Conservation (phyloP, 75 land plant species). For the Sequoia sempervirens region DNA sequence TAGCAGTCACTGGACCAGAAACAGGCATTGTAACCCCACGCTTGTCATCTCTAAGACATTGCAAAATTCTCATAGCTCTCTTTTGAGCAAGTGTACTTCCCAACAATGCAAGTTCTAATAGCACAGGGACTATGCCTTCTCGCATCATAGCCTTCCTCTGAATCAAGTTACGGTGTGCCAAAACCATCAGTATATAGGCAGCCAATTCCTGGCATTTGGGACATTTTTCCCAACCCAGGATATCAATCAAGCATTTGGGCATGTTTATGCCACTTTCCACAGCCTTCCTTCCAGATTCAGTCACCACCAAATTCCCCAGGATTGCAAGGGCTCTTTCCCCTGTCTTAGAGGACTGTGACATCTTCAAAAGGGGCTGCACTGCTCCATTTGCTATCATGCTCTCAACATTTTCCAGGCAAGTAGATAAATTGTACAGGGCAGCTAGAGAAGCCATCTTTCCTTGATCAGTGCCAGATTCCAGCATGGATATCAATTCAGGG, state of each 20-base stretch:
- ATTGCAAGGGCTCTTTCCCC: conserved; percentile 55
- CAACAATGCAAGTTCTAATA: conserved; percentile 64
- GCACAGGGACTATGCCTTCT: conserved; percentile 57
- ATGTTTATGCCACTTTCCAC: conserved; percentile 30
- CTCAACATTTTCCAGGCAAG: conserved; percentile 34
- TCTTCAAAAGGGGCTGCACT: conserved; percentile 24
- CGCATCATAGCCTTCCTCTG: conserved; percentile 58
- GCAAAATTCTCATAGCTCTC: conserved; percentile 62
- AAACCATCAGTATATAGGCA: conserved; percentile 73
- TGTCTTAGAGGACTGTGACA: conserved; percentile 17
- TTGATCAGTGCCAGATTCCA: conserved; percentile 27
- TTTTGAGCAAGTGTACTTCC: conserved; percentile 76
- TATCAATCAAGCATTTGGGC: conserved; percentile 46
- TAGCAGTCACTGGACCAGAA: conserved; percentile 44
- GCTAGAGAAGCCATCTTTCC: conserved; percentile 35
- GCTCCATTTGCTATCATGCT: conserved; percentile 33
- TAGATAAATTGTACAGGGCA: conserved; percentile 51
- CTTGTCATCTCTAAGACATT: conserved; percentile 62
- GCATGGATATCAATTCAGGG: conserved; percentile 25
- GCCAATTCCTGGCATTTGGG: conserved; percentile 73
- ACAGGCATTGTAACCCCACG: conserved; percentile 26
- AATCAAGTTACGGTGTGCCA: conserved; percentile 55
- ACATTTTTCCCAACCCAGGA: conserved; percentile 45
- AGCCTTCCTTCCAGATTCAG: conserved; percentile 44
- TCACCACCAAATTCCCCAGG: conserved; percentile 57